Conservation (phyloP, 192 early-diverging fungal genomes). For the Endogone sp. region DNA sequence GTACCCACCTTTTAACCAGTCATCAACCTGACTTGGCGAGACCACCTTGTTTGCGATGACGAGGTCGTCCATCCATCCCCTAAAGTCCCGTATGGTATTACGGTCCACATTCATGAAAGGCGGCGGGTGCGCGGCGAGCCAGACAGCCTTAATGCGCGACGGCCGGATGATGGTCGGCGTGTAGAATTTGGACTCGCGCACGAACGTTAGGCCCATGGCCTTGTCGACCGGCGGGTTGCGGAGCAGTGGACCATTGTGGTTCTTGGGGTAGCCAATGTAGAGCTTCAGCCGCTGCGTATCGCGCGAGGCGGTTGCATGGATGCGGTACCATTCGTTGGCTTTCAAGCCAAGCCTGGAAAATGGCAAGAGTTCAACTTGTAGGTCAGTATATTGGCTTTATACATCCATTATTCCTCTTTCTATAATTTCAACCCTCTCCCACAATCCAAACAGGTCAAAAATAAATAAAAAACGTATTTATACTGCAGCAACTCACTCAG, state of each 20-base stretch:
- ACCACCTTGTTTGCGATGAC: not conserved
- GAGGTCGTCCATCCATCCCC: not conserved
- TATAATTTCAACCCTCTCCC: too few relatives aligned
- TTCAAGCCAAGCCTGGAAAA: not conserved
- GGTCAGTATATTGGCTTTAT: too few relatives aligned
- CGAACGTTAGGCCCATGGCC: not conserved
- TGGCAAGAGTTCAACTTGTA: not conserved
- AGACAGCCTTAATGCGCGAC: not conserved
- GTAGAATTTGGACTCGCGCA: not conserved
- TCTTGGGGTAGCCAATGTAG: not conserved
- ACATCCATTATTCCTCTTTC: too few relatives aligned
- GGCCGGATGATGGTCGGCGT: not conserved
- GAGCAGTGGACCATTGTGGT: not conserved
- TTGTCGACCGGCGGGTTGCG: not conserved
- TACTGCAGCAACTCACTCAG: not conserved
- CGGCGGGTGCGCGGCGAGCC: not conserved
- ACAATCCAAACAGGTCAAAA: not conserved
- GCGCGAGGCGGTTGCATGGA: not conserved
- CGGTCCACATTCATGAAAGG: not conserved
- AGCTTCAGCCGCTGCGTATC: not conserved
- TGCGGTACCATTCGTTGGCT: not conserved
- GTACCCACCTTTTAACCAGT: not conserved
- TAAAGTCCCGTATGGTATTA: not conserved
- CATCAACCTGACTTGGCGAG: not conserved
- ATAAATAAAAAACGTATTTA: not conserved